Evolutionary conservation across 495 filamentous ascomycete species (phyloP).

Genomic region (Talaromyces ruber): DNA sequence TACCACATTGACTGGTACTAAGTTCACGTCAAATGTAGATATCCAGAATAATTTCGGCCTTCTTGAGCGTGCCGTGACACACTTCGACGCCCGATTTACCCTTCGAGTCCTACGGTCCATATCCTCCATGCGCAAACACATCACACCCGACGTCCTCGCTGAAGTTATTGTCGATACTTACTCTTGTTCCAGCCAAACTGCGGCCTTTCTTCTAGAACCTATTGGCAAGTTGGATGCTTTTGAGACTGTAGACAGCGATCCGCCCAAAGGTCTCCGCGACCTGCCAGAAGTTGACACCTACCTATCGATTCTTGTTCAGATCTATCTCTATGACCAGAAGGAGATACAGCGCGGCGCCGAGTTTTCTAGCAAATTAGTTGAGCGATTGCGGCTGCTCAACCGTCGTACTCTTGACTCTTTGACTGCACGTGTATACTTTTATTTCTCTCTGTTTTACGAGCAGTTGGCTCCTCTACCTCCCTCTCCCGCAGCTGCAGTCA

Average conservation of each 20-base stretch:
- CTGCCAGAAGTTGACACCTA: constrained; percentile 91
- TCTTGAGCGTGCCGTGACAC: constrained; percentile 80
- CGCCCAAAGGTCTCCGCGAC: constrained; percentile 49
- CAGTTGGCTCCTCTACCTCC: constrained; percentile 78
- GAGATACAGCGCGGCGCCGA: constrained; percentile 66
- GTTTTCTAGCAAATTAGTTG: constrained; percentile 74
- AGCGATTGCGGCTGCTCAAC: constrained; percentile 80
- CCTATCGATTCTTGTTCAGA: constrained; percentile 80
- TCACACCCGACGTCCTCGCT: constrained; percentile 71
- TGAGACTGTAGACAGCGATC: constrained; percentile 55
- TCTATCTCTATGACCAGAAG: constrained; percentile 80
- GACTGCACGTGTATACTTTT: constrained; percentile 94
- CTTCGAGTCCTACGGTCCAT: constrained; percentile 90
- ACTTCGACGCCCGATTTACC: constrained; percentile 93
- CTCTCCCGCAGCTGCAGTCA: constrained; percentile 73
- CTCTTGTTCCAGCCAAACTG: constrained; percentile 51
- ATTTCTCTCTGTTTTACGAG: constrained; percentile 91
- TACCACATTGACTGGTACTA: constrained; percentile 1
- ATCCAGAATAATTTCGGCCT: constrained; percentile 90
- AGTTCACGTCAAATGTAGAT: constrained; percentile 40
- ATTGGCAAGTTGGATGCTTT: constrained; percentile 60
- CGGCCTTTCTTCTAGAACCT: constrained; percentile 59
- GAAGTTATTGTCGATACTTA: constrained; percentile 78
- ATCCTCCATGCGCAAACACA: constrained; percentile 85
- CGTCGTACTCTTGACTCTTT: constrained; percentile 90